Evolutionary conservation across 768 basidiomycete species (phyloP), one percentile per base, ranked within the genome.

Genomic region (Trametes cingulata): DNA sequence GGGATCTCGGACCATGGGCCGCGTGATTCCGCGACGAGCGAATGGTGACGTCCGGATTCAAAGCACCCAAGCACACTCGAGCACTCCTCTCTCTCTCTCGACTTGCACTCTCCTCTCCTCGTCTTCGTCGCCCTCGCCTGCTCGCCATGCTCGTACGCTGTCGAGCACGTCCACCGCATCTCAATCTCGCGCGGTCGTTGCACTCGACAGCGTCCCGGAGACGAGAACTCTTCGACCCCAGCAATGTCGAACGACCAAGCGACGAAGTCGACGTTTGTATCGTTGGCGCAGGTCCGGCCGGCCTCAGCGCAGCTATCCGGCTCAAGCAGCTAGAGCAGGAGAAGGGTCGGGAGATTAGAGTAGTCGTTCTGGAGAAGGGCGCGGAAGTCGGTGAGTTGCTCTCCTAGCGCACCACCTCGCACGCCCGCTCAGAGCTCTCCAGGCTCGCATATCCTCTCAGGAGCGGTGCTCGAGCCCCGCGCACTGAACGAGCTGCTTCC

Each of bases 221-320:
- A 46, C 62, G 79, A 57, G 77, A 77, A 35, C 63, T 58, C 6
- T 80, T 83, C 71, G 81, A 90, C 68, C 82, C 87, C 0, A 73
- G 74, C 15, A 74, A 72, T n/a, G 79, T 94, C 17, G 91, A 97
- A 63, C 84, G 95, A 13, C 85, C 85, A n/a, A 82, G 87, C 42
- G 97, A 98, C 68, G 85, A 93, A 43, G 95, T 95, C 36, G 96
- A 99, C 68, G 95, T 98, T 36, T 96, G 94, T 73, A 98, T 99
- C 69, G 95, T 97, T 56, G 96, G 96, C 10, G 95, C 83, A 2
- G 97, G 95, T 2, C 97, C 97, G 0, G 96, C 97, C 0, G 96
- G 97, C 6, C 82, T 99, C 61, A 89, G 88, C 63, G 95, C 96
- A n/a, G 96, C 95, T 5, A 98, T 98, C 61, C 83, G 94, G 6